Percentiles rank a stretch among this genome's conserved stretches.
Evolutionary conservation across 2,329 filamentous ascomycete genomes (phyloP).

Genomic region (Cladorrhinum sp.): DNA sequence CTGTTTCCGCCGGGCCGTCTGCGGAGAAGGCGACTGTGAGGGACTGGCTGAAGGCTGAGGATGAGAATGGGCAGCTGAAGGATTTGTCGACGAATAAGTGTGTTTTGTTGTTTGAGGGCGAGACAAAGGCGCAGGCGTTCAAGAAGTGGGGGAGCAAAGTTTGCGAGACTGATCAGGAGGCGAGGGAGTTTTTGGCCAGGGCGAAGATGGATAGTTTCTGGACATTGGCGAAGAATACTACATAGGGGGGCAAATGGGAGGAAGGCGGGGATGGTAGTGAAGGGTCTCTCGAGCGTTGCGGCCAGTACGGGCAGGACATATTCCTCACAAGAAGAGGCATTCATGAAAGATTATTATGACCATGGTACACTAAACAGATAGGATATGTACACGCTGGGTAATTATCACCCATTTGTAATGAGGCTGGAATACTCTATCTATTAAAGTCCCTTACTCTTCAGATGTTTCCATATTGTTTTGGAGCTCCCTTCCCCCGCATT

Average conservation of each 20-base stretch:
- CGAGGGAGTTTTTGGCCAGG: slow-evolving; percentile 72
- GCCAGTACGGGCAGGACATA: too few species aligned
- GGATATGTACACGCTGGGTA: too few species aligned
- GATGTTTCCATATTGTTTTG: background rate
- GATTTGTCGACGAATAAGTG: slow-evolving; percentile 82
- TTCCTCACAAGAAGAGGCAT: too few species aligned
- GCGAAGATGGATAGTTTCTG: slow-evolving; percentile 85
- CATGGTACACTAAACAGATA: too few species aligned
- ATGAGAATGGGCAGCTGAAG: slow-evolving; percentile 73
- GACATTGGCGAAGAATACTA: slow-evolving; percentile 71
- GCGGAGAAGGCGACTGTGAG: slow-evolving; percentile 54
- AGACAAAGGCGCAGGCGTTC: slow-evolving; percentile 76
- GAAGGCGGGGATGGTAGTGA: too few species aligned
- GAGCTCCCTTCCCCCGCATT: background rate
- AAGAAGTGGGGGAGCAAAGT: slow-evolving; percentile 84
- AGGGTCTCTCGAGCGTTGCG: too few species aligned
- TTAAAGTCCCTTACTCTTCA: background rate
- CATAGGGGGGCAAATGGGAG: background rate
- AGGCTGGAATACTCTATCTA: background rate
- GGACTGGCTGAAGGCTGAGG: slow-evolving; percentile 75
- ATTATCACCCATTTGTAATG: too few species aligned
- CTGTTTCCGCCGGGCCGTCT: slow-evolving; percentile 37
- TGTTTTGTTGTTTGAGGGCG: slow-evolving; percentile 83
- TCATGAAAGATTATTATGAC: too few species aligned
- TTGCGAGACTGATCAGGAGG: slow-evolving; percentile 90